Percentiles rank a stretch among this genome's conserved stretches.
Conservation (phyloP, 176 grass and related monocot species). For the Tillandsia fasciculata region DNA sequence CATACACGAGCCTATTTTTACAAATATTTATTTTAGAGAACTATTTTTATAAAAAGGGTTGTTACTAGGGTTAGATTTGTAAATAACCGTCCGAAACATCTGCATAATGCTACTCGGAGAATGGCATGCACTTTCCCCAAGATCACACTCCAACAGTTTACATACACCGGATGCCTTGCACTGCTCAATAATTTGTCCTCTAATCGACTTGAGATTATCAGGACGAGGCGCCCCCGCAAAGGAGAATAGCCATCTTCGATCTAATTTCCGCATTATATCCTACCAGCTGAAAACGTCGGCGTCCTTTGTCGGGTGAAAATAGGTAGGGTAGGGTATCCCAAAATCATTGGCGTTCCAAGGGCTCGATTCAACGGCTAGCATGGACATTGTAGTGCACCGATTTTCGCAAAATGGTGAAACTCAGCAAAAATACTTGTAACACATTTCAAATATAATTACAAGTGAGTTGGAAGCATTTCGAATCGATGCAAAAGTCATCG, state of each 20-base stretch:
- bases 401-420: too few species aligned
- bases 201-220: slow-evolving; percentile 40
- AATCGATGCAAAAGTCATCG: too few species aligned
- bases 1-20: too few species aligned
- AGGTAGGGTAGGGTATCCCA: slow-evolving; percentile 57
- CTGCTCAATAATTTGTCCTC: slow-evolving; percentile 53
- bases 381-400: too few species aligned
- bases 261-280: slow-evolving; percentile 33
- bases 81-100: slow-evolving; percentile 53
- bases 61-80: too few species aligned
- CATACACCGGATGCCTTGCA: slow-evolving; percentile 34
- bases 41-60: too few species aligned
- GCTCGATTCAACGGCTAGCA: slow-evolving; percentile 63
- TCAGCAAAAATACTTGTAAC: too few species aligned
- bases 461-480: too few species aligned
- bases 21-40: too few species aligned
- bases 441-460: too few species aligned
- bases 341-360: slow-evolving; percentile 44
- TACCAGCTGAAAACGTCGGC: slow-evolving; percentile 46
- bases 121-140: slow-evolving; percentile 28
- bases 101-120: slow-evolving; percentile 51
- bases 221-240: slow-evolving; percentile 56
- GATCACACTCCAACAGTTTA: slow-evolving; percentile 50
- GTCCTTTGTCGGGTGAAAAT: slow-evolving; percentile 70
- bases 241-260: slow-evolving; percentile 42